Base-by-base conservation (phyloP, 768 basidiomycete species). In the Boletus subcaerulescens region DNA sequence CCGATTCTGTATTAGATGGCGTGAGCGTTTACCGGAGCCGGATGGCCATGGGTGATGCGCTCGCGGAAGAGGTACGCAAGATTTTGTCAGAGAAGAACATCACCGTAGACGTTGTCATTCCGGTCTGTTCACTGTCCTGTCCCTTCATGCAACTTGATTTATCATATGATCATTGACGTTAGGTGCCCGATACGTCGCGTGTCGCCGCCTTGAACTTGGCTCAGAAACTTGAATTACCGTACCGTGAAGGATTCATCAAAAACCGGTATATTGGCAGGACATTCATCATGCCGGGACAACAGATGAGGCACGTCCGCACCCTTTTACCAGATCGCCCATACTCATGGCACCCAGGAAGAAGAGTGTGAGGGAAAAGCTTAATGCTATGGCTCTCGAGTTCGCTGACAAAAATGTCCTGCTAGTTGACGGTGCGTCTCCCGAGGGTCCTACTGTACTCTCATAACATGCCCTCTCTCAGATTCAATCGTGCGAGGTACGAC, bases 201-300 rank as follows among this genome's bases (percentile, higher is more conserved):
- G 97, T 98, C 2, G 96, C 97, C 14, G 97, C 97, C 9, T 74
- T 98, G 56, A 96, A 99, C 69, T 75, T 97, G 38, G 97, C 97
- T 18, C 96, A 99, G 69, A 88, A 86, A 64, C 77, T 98, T 41
- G 68, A 81, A 8, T 76, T 98, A 32, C 96, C 97, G 4, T 99
- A 98, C 71, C 84, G 97, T 44, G 97, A 99, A 74, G 97, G 97
- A 1, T 98, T 99, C 71, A 85, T 98, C 62, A 99, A 99, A 78
- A 99, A 99, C 71, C 85, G 97, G 33, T 99, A 99, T 73, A 93
- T 98, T 32, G 97, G 95, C 4, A 78, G 97, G 60, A 99, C 97
- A 0, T 99, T 99, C 70, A 98, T 99, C 73, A 99, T 99, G 97
- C 96, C 97, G 9, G 97, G 96, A 22, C 97, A 99, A 69, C 89